Base-by-base conservation (phyloP, 768 basidiomycete species). In the Boletus rubropictus region DNA sequence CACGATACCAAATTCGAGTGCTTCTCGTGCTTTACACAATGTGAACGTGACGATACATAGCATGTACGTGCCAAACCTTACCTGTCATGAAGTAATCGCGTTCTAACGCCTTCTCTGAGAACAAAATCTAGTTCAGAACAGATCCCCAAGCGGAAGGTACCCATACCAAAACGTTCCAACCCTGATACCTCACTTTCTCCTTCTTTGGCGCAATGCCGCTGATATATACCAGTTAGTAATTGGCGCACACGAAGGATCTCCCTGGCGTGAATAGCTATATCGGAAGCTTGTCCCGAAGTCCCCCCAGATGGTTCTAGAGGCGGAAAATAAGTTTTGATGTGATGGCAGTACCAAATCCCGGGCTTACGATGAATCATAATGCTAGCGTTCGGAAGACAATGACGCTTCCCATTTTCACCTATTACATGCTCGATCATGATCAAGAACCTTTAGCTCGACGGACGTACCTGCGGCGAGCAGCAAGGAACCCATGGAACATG, bases 341-440 rank as follows among this genome's bases (percentile, higher is more conserved):
- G 18, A 51, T 22, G 21, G 22, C 21, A 28, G 29, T 32, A 42
- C 46, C 28, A 29, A 9, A 9, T 12, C 18, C 28, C 42, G 25
- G 29, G 64, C 81, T 61, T 64, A 95, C 94, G 95, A 66, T 98
- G 95, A 46, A 98, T 97, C 95, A 98, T 98, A 60, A 98, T 91
- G 62, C 87, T 90, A 17, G 92, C 86, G 63, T 97, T 89, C 11
- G 92, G 91, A 48, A 98, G 77, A 57, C 87, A 87, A 63, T 92
- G 92, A 25, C 95, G 77, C 64, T 94, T 91, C 29, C 94, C 94
- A 55, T 76, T 82, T 70, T 87, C 91, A 29, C 92, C 79, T 77
- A 56, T 18, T 3, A 25, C 32, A 43, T 46, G 49, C n/a, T 59
- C 45, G 56, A 42, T 37, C 25, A 39, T 24, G 43, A 48, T 55